These are phyloP conservation scores for Evernia prunastri DNA, from an alignment of 495 filamentous ascomycete genomes.

Conservation along the genomic window DNA sequence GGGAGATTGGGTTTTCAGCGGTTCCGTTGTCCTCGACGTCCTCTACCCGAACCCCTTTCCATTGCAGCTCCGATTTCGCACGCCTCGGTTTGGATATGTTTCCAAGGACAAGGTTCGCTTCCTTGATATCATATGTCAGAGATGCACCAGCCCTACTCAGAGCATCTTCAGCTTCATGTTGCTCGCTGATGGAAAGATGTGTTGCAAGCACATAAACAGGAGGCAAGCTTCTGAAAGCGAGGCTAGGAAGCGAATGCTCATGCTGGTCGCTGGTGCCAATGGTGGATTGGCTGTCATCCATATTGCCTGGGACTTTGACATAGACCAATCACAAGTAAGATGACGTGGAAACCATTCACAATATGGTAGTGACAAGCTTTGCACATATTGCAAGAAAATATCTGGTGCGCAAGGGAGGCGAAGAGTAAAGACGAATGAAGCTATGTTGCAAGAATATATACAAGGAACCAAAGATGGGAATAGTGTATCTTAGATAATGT, in stretches of 20 bases:
- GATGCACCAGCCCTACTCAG: conserved; percentile 48
- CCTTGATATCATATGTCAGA: conserved; percentile 64
- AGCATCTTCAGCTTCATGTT: conserved; percentile 56
- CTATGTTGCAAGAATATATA: background rate
- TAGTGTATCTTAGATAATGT: too few species aligned
- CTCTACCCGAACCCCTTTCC: conserved; percentile 56
- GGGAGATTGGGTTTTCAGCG: conserved; percentile 4
- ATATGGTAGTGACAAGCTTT: background rate
- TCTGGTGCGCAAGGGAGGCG: background rate
- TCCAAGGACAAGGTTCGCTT: conserved; percentile 69
- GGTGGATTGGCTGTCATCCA: conserved; percentile 1
- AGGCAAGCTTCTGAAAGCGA: conserved; percentile 48
- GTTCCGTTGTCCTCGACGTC: conserved; percentile 30
- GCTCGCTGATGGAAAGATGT: conserved; percentile 54
- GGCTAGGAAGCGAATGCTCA: background rate
- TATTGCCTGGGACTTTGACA: background rate
- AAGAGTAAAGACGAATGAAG: background rate
- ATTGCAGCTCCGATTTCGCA: conserved; percentile 69
- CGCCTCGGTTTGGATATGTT: conserved; percentile 62
- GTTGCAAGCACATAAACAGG: conserved; percentile 67
- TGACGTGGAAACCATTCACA: background rate
- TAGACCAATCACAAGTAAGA: background rate
- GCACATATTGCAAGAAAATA: conserved; percentile 3
- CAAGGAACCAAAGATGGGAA: too few species aligned
- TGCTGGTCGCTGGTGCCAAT: background rate